phyloP scores from a whole-genome alignment of 768 basidiomycete species.

The Austroboletus festivus region DNA sequence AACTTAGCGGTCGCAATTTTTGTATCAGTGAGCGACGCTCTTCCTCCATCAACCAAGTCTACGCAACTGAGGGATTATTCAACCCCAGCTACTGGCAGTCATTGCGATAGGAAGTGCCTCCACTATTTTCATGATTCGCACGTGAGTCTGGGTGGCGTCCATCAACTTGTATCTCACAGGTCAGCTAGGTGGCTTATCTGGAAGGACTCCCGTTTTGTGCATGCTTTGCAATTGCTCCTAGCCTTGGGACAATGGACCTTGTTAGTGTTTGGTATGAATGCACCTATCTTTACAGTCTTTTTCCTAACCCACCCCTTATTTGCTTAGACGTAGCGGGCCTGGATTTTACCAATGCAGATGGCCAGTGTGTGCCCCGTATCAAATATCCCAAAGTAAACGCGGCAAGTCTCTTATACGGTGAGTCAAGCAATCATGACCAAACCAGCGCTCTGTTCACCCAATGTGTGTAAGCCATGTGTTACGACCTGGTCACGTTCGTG shows the following conservation, averaged over 20 bases:
- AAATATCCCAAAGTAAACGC: conserved; percentile 1
- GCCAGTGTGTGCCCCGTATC: conserved; percentile 1
- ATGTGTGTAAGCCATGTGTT: conserved; percentile 12
- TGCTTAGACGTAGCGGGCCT: conserved; percentile 2
- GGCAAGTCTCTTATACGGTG: conserved; percentile 17
- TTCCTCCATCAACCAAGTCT: not conserved
- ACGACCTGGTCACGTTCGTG: conserved; percentile 18
- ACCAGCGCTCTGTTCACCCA: not conserved
- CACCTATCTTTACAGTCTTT: not conserved
- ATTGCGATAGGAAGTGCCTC: conserved; percentile 19
- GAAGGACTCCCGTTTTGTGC: conserved; percentile 13
- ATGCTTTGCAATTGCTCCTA: conserved; percentile 7
- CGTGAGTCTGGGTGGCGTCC: conserved; percentile 12
- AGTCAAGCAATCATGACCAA: not conserved
- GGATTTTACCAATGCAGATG: not conserved
- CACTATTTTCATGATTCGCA: conserved; percentile 21
- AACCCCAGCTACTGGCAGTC: conserved; percentile 1
- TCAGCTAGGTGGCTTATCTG: conserved; percentile 24
- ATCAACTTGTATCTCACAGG: not conserved
- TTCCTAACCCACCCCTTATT: not conserved
- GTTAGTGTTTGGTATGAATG: conserved; percentile 9
- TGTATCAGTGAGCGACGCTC: not conserved
- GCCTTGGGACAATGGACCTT: conserved; percentile 20
- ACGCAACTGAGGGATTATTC: too few species aligned
- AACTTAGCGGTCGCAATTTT: conserved; percentile 2